These are phyloP conservation scores for Venturia oleaginea DNA, from an alignment of 2,329 filamentous ascomycete species.

Conservation along the genomic window DNA sequence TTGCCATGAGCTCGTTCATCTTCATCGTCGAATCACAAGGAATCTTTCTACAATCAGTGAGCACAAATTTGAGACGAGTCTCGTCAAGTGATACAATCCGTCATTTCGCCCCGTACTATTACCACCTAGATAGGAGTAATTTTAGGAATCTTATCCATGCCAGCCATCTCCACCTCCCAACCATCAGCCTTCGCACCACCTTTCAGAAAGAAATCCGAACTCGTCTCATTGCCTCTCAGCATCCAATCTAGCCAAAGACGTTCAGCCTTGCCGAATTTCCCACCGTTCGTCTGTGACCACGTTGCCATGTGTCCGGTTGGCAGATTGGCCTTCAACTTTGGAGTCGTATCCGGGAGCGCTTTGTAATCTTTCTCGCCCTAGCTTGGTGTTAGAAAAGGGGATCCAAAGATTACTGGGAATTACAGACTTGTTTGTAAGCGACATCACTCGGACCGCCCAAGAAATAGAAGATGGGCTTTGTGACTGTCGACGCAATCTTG, in stretches of 20 bases:
- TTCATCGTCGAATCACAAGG: background rate
- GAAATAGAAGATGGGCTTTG: conserved; percentile 13
- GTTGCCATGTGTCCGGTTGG: conserved; percentile 14
- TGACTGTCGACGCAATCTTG: conserved; percentile 4
- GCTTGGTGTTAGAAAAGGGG: background rate
- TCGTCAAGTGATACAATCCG: background rate
- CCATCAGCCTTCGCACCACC: conserved; percentile 11
- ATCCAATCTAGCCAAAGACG: conserved; percentile 9
- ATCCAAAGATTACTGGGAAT: background rate
- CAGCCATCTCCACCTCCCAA: conserved; percentile 8
- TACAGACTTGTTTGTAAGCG: conserved; percentile 11
- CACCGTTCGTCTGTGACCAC: conserved; percentile 6
- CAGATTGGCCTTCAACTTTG: conserved; percentile 11
- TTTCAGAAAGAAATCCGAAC: background rate
- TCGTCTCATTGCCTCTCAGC: conserved; percentile 2
- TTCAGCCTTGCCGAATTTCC: conserved; percentile 10
- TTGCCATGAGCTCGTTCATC: too few relatives aligned
- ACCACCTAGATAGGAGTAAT: background rate
- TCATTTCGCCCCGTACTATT: background rate
- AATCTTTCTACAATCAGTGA: background rate
- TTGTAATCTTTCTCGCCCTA: conserved; percentile 13
- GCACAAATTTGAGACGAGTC: background rate
- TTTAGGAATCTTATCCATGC: background rate
- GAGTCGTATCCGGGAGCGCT: background rate
- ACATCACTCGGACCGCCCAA: conserved; percentile 11